Percentiles rank a stretch among this genome's conserved stretches.
These are phyloP conservation scores for Epicoccum nigrum DNA, from an alignment of 2,329 filamentous ascomycete genomes.

Conservation along the genomic window DNA sequence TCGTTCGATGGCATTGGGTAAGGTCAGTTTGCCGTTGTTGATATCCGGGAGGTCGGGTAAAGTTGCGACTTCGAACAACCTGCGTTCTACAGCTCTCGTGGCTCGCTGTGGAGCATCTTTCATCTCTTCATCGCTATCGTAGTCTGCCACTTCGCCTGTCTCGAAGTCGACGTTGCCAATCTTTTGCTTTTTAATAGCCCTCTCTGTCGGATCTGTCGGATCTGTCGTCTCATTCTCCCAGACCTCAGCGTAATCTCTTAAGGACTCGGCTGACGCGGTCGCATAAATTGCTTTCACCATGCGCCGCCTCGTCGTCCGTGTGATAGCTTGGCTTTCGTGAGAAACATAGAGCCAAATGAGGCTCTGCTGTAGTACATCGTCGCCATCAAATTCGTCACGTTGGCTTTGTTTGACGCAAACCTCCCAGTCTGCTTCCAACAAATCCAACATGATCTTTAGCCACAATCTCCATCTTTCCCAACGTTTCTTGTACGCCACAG, in stretches of 20 bases:
- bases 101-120: conserved; percentile 23
- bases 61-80: background rate
- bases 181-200: conserved; percentile 60
- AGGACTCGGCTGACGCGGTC: conserved; percentile 61
- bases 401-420: conserved; percentile 54
- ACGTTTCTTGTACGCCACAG: conserved; percentile 70
- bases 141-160: conserved; percentile 63
- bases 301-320: conserved; percentile 53
- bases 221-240: conserved; percentile 69
- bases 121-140: conserved; percentile 48
- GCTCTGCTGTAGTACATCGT: conserved; percentile 55
- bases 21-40: conserved; percentile 3
- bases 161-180: conserved; percentile 64
- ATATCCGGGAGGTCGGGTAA: conserved; percentile 9
- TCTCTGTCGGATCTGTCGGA: conserved; percentile 50
- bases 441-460: conserved; percentile 79
- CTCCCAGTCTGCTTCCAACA: conserved; percentile 73
- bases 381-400: conserved; percentile 19
- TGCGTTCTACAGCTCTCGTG: conserved; percentile 8
- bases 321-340: conserved; percentile 39
- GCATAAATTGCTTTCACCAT: conserved; percentile 72
- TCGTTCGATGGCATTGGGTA: conserved; percentile 30
- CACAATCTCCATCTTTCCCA: conserved; percentile 85
- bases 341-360: conserved; percentile 67
- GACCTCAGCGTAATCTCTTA: conserved; percentile 67